A percentile compares a stretch with the other conserved stretches of the same genome.
Evolutionary conservation across 2,329 filamentous ascomycete genomes (phyloP).

Genomic region (Aaosphaeria arxii): DNA sequence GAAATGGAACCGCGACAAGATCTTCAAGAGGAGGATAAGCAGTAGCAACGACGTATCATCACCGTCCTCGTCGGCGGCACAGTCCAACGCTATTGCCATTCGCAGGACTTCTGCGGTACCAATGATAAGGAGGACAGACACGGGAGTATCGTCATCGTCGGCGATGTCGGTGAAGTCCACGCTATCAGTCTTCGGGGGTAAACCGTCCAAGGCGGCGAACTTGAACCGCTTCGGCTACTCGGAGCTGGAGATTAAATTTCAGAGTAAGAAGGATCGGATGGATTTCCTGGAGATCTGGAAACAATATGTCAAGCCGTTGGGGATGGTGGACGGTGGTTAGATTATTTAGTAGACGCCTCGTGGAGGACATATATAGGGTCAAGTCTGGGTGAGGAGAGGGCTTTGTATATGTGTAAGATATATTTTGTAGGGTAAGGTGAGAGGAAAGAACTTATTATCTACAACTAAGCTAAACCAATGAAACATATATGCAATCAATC

Average conservation of each 20-base stretch:
- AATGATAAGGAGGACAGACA: conserved; percentile 7
- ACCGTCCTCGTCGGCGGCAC: not conserved
- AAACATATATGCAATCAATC: no score
- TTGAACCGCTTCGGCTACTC: conserved; percentile 27
- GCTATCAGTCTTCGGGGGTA: conserved; percentile 7
- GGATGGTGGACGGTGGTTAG: not conserved
- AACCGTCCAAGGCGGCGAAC: conserved; percentile 1
- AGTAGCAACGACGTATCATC: not conserved
- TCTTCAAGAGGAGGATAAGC: conserved; percentile 18
- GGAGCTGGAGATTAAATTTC: conserved; percentile 26
- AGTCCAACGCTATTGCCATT: not conserved
- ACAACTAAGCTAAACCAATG: no score
- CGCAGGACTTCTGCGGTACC: not conserved
- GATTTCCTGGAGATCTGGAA: conserved; percentile 27
- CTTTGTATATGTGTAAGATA: no score
- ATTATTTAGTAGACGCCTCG: no score
- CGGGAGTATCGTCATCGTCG: conserved; percentile 6
- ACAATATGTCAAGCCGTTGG: conserved; percentile 18
- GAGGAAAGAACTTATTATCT: no score
- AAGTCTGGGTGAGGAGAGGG: no score
- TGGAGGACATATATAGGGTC: no score
- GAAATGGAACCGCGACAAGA: conserved; percentile 22
- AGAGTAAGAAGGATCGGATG: conserved; percentile 20
- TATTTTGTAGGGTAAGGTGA: no score
- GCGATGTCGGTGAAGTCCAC: conserved; percentile 9